Evolutionary conservation across 2,329 filamentous ascomycete genomes (phyloP).

Genomic region (Phialocephala subalpina): DNA sequence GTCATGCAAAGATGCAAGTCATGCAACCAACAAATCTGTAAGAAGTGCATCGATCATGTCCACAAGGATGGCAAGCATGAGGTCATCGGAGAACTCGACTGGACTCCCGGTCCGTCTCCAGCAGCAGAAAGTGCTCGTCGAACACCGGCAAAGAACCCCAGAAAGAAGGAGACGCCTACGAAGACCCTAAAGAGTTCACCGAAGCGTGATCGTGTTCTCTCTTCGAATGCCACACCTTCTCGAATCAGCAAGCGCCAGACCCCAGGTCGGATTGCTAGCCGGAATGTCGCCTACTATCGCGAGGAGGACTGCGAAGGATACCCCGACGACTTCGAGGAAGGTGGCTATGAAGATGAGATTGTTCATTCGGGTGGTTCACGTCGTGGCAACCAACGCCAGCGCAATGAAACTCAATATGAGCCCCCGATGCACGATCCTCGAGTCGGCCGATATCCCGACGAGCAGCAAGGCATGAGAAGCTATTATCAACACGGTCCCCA

Average conservation of each 20-base stretch:
- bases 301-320: too few species aligned
- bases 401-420: too few species aligned
- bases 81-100: conserved; percentile 11
- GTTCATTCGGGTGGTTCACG: too few species aligned
- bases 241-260: neutral
- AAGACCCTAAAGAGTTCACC: neutral
- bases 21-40: conserved; percentile 26
- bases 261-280: too few species aligned
- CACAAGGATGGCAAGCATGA: conserved; percentile 17
- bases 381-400: too few species aligned
- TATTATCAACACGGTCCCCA: too few species aligned
- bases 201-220: neutral
- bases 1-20: conserved; percentile 23
- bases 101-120: conserved; percentile 3
- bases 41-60: conserved; percentile 13
- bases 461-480: too few species aligned
- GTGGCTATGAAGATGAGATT: too few species aligned
- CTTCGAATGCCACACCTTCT: neutral
- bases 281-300: too few species aligned
- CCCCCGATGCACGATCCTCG: too few species aligned
- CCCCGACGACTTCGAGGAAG: too few species aligned
- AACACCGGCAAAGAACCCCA: neutral
- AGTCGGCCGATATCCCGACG: too few species aligned
- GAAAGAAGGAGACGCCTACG: neutral
- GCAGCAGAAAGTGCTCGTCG: neutral